Base-by-base conservation (phyloP, 1,284 basidiomycete genomes). In the Malassezia psittaci region DNA sequence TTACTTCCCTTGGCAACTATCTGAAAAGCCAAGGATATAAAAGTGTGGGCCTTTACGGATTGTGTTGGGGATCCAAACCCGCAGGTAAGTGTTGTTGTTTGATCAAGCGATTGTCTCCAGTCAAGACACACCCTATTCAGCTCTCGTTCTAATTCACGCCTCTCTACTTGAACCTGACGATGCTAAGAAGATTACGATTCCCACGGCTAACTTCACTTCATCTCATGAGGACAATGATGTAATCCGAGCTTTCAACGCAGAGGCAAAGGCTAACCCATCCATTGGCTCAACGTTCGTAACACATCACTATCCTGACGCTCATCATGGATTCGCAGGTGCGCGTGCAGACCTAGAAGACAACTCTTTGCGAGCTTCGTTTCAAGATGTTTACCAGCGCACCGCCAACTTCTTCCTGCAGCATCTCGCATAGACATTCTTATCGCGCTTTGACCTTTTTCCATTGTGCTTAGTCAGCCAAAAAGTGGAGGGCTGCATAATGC, bases 291-390 rank as follows among this genome's bases (percentile, higher is more conserved):
- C 82, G 69, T 80, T 79, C 67, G 81, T 81, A 48, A 77, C 78
- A 73, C 81, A 83, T 66, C 71, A 77, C 52, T 85, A 83, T 66
- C 32, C 55, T 12, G 66, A 75, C 42, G 49, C 54, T 48, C 47
- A 52, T 67, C 84, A 85, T 67, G 84, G 84, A 21, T 85, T 83
- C 79, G 84, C 84, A 5, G 84, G 83, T 10, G 84, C 85, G 3
- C 79, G 84, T 48, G 84, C 81, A 1, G 76, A 86, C 66, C 77
- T 86, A 48, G 78, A 80, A 37, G 78, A 85, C 54, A 69, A 78
- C 33, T 82, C 83, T 60, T 84, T 84, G 75, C 79, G 79, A 63
- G 81, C 81, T 73, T 80, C 83, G 78, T 85, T 76, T 67, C 80
- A 83, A 65, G 83, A 85, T 59, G 78, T 85, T 29, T 85, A 85